Evolutionary conservation across 129 eudicot genomes (phyloP).

Genomic region (Flaveria trinervia): DNA sequence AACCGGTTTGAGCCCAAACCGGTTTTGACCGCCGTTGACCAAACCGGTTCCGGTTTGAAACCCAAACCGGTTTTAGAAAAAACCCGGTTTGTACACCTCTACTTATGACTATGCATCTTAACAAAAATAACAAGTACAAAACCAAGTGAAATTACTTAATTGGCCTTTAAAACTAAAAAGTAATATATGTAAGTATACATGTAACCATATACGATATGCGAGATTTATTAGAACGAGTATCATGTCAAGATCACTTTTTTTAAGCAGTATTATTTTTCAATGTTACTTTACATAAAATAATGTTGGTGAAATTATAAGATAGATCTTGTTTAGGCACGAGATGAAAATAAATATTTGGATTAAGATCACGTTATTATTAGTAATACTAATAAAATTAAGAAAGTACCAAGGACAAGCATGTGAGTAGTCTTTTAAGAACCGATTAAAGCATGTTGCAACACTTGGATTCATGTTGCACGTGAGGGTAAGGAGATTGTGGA

Average conservation of each 20-base stretch:
- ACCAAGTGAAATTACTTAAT: too few species aligned
- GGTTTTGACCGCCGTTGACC: too few species aligned
- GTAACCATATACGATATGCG: not conserved
- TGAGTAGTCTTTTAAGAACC: slow-evolving; percentile 42
- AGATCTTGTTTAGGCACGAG: slow-evolving; percentile 41
- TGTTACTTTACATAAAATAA: not conserved
- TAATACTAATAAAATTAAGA: not conserved
- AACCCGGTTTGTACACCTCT: too few species aligned
- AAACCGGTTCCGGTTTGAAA: too few species aligned
- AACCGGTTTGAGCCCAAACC: too few species aligned
- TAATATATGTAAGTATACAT: not conserved
- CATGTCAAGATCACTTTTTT: not conserved
- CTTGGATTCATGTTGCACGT: slow-evolving; percentile 43
- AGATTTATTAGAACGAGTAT: not conserved
- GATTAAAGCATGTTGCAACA: slow-evolving; percentile 34
- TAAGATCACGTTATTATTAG: slow-evolving; percentile 29
- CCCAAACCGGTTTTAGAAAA: too few species aligned
- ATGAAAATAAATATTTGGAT: slow-evolving; percentile 18
- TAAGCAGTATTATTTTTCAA: not conserved
- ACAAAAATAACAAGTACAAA: too few species aligned
- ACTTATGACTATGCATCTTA: not conserved
- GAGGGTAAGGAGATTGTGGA: slow-evolving; percentile 10
- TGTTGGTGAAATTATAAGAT: slow-evolving; percentile 21
- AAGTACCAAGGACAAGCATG: slow-evolving; percentile 30
- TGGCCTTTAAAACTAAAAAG: too few species aligned